Base-by-base conservation (phyloP, 352 stramenopile genomes). In the Phytopythium sindhum region DNA sequence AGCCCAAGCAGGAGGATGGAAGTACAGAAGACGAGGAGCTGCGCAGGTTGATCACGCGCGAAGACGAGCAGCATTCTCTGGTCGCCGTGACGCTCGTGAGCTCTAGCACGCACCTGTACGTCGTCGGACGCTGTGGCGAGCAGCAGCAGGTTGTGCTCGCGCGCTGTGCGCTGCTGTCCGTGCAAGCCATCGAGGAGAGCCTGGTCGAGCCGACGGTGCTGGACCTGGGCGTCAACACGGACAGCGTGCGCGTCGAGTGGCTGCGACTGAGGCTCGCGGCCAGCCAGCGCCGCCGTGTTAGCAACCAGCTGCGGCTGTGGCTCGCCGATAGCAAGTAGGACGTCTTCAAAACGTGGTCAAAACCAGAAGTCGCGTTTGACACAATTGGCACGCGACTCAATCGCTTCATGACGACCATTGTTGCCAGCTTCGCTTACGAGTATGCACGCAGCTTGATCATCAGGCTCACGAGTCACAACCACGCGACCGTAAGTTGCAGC, bases 121-220 rank as follows among this genome's bases (percentile, higher is more conserved):
- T 93, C 42, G 74, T 93, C 29, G 85, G 82, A 10, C 66, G 68
- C 26, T 75, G 64, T 15, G 66, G 70, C 11, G 60, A 63, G 17
- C 72, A 75, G 51, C 72, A 69, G 52, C 74, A 89, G 59, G 60
- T 65, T 9, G 70, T 90, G 26, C 67, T 91, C n/a, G 63, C 66
- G 14, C 77, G 69, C 57, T 78, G 70, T n/a, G 54, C 67, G 31
- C 61, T 94, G 21, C 58, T 68, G 50, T 70, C 70, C 14, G 74
- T 94, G 35, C 72, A 90, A 29, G 75, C 77, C 11, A 74, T 94
- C 31, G 81, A 94, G 61, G 83, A 94, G 70, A 89, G 67, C 55
- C 69, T 94, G 21, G 74, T 69, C 3, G 77, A 90, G 58, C 78
- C 83, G 19, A 80, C 81, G 24, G 63, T 78, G 39, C 70, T 94